Evolutionary conservation across 257 asterid species (phyloP).

Genomic region (Capsicum chinense): DNA sequence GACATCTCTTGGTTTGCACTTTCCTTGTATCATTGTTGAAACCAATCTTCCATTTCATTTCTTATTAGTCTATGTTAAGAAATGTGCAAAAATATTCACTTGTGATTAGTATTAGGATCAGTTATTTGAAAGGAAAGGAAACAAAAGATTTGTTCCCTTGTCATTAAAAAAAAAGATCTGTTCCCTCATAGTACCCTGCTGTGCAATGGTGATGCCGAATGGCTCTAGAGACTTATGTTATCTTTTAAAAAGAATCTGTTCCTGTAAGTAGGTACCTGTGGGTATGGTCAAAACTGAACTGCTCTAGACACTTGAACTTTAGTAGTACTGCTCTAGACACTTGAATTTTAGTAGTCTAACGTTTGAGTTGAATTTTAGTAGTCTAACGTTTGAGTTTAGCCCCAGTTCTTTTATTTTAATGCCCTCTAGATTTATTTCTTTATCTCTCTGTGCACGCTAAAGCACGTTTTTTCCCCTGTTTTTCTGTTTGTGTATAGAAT

Average conservation of each 20-base stretch:
- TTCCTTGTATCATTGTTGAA: not conserved
- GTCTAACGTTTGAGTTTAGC: not conserved
- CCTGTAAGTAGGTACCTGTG: not conserved
- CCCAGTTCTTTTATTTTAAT: not conserved
- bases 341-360: not conserved
- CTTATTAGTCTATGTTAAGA: not conserved
- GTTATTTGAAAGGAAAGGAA: not conserved
- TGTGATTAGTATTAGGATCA: not conserved
- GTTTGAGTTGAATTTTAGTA: not conserved
- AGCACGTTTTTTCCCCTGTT: not conserved
- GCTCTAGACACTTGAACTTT: not conserved
- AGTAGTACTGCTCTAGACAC: too few species aligned
- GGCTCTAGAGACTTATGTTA: slow-evolving; percentile 5
- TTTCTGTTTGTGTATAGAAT: slow-evolving; percentile 19
- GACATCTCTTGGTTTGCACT: not conserved
- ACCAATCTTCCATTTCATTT: not conserved
- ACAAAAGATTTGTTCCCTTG: not conserved
- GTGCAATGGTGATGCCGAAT: not conserved
- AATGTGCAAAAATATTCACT: not conserved
- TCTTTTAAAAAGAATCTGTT: not conserved
- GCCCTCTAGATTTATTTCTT: not conserved
- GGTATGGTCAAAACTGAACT: not conserved
- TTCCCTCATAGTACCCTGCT: not conserved
- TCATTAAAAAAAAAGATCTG: not conserved
- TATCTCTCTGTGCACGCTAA: not conserved